Base-by-base conservation (phyloP, 1,284 basidiomycete genomes). In the Rhodotorula sp. region DNA sequence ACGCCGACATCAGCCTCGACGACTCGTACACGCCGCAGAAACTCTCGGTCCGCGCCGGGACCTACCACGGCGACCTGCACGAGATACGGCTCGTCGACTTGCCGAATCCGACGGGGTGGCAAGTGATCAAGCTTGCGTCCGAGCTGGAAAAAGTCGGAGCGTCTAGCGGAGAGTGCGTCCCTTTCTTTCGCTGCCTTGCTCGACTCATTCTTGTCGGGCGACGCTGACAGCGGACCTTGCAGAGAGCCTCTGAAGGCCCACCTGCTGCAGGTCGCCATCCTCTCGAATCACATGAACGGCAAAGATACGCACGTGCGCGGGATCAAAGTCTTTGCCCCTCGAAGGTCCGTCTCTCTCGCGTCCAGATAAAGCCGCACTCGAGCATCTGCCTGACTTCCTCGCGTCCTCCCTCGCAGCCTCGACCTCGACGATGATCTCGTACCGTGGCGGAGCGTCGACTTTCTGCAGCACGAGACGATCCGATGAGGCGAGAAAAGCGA, bases 261-360 rank as follows among this genome's bases (percentile, higher is more conserved):
- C 80, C 87, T 97, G 18, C 82, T 99, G 7, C 94, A 98, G 79
- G 86, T 99, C 47, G 89, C 95, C 70, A 88, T 99, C 66, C 85
- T 94, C 29, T 89, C 91, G 29, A 99, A 99, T 80, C 94, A 99
- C 80, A 90, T 97, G 86, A 97, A 96, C 78, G 97, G 97, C 5
- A 99, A 99, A 81, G 97, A 99, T 82, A 99, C 97, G 15, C 97
- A 99, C 82, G 91, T 99, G 21, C 88, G 97, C 26, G 93, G 94
- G 1, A 82, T 99, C 57, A 88, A 87, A 65, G 87, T 98, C 31
- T 88, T 93, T 71, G 96, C 94, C 0, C 91, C 93, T 3, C 80
- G 87, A 12, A 89, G 90, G 93, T 93, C 79, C 73, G 90, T 66
- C 10, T 12, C 29, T n/a, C 34, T 15, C 16, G 6, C 18, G 5